Percentiles rank a stretch among this genome's conserved stretches.
Evolutionary conservation across 139 green algal genomes (phyloP).

Genomic region (Chlamydomonas applanata): DNA sequence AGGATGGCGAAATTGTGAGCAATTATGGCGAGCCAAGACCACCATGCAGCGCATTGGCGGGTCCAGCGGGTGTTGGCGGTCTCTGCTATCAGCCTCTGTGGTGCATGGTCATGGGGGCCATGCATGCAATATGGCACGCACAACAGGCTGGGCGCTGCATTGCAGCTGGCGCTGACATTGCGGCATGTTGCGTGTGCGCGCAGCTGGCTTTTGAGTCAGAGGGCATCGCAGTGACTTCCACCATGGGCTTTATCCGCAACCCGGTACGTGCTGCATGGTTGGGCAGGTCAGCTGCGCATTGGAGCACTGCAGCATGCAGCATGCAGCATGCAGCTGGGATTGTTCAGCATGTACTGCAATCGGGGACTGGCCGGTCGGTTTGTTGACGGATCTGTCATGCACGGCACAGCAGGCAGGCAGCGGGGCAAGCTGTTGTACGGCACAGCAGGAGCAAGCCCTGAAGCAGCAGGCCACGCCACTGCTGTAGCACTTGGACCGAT

Average conservation of each 20-base stretch:
- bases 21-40: background rate
- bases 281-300: background rate
- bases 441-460: no score
- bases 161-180: no score
- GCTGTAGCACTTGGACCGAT: background rate
- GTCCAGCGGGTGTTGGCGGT: no score
- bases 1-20: constrained; percentile 68
- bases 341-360: background rate
- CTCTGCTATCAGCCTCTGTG: no score
- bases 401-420: no score
- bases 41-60: background rate
- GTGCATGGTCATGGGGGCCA: no score
- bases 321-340: no score
- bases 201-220: constrained; percentile 90
- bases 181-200: background rate
- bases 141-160: no score
- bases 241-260: constrained; percentile 86
- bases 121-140: no score
- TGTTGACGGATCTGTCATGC: no score
- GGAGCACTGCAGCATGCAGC: no score
- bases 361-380: background rate
- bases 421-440: no score
- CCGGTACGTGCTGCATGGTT: constrained; percentile 43
- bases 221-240: constrained; percentile 89
- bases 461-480: background rate